These are phyloP conservation scores for Tulasnella calospora DNA, from an alignment of 768 basidiomycete genomes.

Conservation along the genomic window DNA sequence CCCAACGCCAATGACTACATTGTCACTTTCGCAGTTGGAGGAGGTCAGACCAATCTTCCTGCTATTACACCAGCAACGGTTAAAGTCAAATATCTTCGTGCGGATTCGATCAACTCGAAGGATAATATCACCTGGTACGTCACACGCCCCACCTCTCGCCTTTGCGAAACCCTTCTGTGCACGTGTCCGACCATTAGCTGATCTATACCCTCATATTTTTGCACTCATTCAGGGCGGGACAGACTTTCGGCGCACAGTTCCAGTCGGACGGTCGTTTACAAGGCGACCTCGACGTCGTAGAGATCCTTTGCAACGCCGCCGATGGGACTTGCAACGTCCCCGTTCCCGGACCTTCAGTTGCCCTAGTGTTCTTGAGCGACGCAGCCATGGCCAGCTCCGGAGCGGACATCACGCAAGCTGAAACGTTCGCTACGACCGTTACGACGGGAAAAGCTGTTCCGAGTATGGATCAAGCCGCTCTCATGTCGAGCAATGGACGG, in stretches of 20 bases:
- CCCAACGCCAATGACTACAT: slow-evolving; percentile 22
- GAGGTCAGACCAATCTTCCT: slow-evolving; percentile 18
- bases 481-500: slow-evolving; percentile 10
- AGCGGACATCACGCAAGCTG: not conserved
- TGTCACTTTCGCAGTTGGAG: slow-evolving; percentile 19
- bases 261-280: slow-evolving; percentile 21
- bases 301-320: slow-evolving; percentile 13
- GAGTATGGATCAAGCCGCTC: not conserved
- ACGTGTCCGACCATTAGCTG: not conserved
- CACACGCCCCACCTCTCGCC: too few relatives aligned
- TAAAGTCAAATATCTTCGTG: slow-evolving; percentile 27
- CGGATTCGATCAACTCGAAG: slow-evolving; percentile 22
- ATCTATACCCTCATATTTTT: not conserved
- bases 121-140: slow-evolving; percentile 22
- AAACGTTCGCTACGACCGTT: slow-evolving; percentile 28
- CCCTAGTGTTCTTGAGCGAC: slow-evolving; percentile 25
- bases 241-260: slow-evolving; percentile 21
- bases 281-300: not conserved
- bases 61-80: slow-evolving; percentile 15
- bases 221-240: slow-evolving; percentile 16
- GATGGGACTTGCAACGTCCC: not conserved
- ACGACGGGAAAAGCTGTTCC: not conserved
- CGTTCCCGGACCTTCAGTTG: slow-evolving; percentile 20
- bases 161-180: too few relatives aligned
- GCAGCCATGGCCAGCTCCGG: not conserved